Evolutionary conservation across 148 eudicot species (phyloP), one percentile per base, ranked within the genome.

Genomic region (Cornus suecica): DNA sequence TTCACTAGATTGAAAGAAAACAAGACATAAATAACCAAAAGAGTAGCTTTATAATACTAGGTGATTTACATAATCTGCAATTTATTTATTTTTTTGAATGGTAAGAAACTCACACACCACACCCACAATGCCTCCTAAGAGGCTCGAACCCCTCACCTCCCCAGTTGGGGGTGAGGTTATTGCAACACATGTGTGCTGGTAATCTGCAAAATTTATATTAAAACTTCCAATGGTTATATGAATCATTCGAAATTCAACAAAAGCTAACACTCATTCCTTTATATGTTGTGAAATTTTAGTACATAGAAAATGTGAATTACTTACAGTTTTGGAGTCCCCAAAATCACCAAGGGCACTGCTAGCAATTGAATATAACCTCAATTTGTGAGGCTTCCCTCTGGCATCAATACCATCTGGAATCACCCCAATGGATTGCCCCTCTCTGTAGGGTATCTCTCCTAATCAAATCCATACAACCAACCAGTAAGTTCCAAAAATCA

Each of bases 271-370:
- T 8, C 7, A 58, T 58, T 4, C n/a, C 8, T 18, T 2, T 14
- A 5, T 8, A 58, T 58, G 54, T 48, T 48, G 13, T 13, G 54
- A 2, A 18, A 7, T 58, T 58, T 58, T 58, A 22, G 62, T 24
- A 5, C 62, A 58, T 20, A 22, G 23, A 5, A 58, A 58, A 18
- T 58, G 23, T 58, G 8, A 58, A 58, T 48, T 0, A 63, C 93
- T 85, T 81, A 93, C 99, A 78, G 99, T 90, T 87, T 93, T 96
- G 74, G 95, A 87, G 83, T 93, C 95, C 81, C 99, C 99, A 62
- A 93, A 91, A 73, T 96, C 99, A 25, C 99, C 99, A 70, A 91
- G 80, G 70, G 99, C 99, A 78, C 99, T 96, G 90, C 99, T 96
- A 72, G 99, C 98, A 81, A 93, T 96, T 2, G 99, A 96, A 86